Evolutionary conservation across 148 eudicot genomes (phyloP).

Genomic region (Rhododendron simsii): DNA sequence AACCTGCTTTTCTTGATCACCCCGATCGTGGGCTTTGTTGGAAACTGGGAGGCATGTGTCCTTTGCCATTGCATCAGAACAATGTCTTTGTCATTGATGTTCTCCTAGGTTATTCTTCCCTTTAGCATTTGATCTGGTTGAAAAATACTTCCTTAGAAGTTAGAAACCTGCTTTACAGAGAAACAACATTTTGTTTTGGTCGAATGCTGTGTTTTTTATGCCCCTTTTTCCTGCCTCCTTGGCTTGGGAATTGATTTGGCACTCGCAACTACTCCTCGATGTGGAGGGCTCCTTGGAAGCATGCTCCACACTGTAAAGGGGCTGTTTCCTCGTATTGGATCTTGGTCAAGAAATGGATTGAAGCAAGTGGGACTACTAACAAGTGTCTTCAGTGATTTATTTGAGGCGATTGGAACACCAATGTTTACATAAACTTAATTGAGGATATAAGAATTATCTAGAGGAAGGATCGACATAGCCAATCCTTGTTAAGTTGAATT

Average conservation of each 20-base stretch:
- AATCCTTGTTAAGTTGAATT: neutral
- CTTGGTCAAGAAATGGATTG: neutral
- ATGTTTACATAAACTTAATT: neutral
- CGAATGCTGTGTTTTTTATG: neutral
- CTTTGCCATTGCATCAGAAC: neutral
- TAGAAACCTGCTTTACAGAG: neutral
- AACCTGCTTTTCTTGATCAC: neutral
- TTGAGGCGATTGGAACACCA: neutral
- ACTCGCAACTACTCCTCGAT: neutral
- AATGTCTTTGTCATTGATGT: neutral
- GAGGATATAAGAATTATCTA: neutral
- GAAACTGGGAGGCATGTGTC: neutral
- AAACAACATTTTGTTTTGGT: neutral
- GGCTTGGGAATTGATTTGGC: neutral
- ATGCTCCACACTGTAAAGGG: neutral
- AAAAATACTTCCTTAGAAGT: neutral
- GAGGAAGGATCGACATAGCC: neutral
- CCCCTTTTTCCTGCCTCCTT: neutral
- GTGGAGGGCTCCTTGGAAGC: neutral
- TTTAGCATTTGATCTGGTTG: neutral
- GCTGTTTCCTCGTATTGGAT: neutral
- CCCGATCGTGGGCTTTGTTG: neutral
- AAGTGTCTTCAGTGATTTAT: neutral
- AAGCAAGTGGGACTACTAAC: neutral
- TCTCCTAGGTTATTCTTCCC: neutral